phyloP scores from a whole-genome alignment of 352 stramenopile genomes.

The Phytophthora meadii region DNA sequence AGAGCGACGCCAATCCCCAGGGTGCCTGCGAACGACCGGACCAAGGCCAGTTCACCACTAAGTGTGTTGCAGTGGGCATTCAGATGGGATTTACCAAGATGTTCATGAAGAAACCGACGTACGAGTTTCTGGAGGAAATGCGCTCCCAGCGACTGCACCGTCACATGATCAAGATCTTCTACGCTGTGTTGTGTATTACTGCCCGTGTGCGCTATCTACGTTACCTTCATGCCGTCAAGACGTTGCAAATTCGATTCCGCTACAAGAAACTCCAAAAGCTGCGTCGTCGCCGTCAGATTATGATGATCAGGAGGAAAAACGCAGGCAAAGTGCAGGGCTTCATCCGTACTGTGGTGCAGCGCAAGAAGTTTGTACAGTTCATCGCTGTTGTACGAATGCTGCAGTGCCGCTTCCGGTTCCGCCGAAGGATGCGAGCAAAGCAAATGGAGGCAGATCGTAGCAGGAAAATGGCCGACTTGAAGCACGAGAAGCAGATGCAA shows the following conservation, averaged over 20 bases:
- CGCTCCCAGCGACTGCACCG: conserved; percentile 67
- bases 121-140: conserved; percentile 92
- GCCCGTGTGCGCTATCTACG: conserved; percentile 67
- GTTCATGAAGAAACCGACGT: conserved; percentile 93
- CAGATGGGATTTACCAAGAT: conserved; percentile 97
- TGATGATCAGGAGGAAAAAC: conserved; percentile 49
- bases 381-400: conserved; percentile 62
- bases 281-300: conserved; percentile 36
- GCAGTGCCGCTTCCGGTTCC: conserved; percentile 77
- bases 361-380: conserved; percentile 63
- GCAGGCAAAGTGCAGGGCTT: conserved; percentile 62
- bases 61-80: conserved; percentile 67
- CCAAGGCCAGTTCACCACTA: conserved; percentile 66
- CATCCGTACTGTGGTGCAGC: conserved; percentile 60
- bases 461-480: conserved; percentile 28
- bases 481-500: conserved; percentile 41
- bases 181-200: conserved; percentile 68
- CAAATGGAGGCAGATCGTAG: conserved; percentile 32
- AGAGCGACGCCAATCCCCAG: conserved; percentile 82
- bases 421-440: conserved; percentile 34
- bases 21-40: conserved; percentile 75
- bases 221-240: conserved; percentile 56
- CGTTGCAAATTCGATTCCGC: conserved; percentile 67
- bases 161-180: conserved; percentile 81
- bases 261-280: conserved; percentile 56